phyloP scores from a whole-genome alignment of 2,329 filamentous ascomycete genomes.

The Talaromyces sp. region DNA sequence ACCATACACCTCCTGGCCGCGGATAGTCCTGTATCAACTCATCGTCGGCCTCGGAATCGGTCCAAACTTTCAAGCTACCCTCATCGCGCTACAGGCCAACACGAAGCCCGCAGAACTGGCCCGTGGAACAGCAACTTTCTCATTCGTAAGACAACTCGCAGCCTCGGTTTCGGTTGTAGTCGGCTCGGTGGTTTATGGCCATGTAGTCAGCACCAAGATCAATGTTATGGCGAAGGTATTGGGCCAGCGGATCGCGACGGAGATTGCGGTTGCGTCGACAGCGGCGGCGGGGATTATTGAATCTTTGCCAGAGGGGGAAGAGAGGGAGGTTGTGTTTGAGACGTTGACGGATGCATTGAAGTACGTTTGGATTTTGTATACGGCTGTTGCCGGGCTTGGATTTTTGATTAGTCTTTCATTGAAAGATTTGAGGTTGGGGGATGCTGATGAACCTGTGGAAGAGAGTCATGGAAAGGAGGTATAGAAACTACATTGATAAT shows the following conservation, averaged over 20 bases:
- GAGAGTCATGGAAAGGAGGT: neutral
- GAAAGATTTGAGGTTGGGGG: conserved; percentile 37
- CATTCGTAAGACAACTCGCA: conserved; percentile 58
- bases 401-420: conserved; percentile 41
- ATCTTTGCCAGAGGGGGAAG: conserved; percentile 27
- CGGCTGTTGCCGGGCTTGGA: conserved; percentile 34
- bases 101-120: conserved; percentile 60
- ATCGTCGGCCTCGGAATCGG: conserved; percentile 59
- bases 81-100: conserved; percentile 62
- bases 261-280: conserved; percentile 37
- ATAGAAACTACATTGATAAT: neutral
- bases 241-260: conserved; percentile 20
- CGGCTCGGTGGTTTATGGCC: conserved; percentile 47
- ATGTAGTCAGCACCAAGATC: conserved; percentile 25
- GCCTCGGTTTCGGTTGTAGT: conserved; percentile 58
- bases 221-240: conserved; percentile 29
- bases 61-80: conserved; percentile 60
- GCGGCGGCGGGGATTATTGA: conserved; percentile 32
- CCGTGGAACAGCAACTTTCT: conserved; percentile 60
- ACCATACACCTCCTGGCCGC: conserved; percentile 52
- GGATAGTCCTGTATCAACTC: conserved; percentile 54
- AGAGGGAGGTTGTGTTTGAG: conserved; percentile 34
- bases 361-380: conserved; percentile 52
- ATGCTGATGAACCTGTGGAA: conserved; percentile 8
- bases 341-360: conserved; percentile 44